Percentiles rank a stretch among this genome's conserved stretches.
Evolutionary conservation across 2,329 filamentous ascomycete species (phyloP).

Genomic region (Blumeriella jaapii): DNA sequence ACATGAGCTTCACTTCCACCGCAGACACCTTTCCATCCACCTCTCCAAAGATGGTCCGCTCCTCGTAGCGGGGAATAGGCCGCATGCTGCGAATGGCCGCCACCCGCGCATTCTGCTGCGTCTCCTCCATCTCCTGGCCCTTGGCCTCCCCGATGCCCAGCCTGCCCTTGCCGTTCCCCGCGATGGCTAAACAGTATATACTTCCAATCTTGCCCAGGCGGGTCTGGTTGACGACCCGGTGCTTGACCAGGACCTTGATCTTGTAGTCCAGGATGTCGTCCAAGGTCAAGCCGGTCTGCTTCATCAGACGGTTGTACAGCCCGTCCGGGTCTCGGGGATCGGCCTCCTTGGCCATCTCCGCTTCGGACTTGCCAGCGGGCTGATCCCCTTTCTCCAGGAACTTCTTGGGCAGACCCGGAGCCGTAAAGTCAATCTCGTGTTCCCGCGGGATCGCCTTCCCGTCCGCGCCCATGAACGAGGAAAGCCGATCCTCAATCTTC

Average conservation of each 20-base stretch:
- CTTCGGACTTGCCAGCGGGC: slow-evolving; percentile 7
- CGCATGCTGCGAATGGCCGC: slow-evolving; percentile 84
- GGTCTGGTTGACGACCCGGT: slow-evolving; percentile 81
- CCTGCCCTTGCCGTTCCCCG: slow-evolving; percentile 77
- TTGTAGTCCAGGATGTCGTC: slow-evolving; percentile 43
- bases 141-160: slow-evolving; percentile 88
- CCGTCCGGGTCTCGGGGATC: slow-evolving; percentile 27
- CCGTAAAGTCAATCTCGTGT: slow-evolving; percentile 11
- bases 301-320: slow-evolving; percentile 28
- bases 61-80: slow-evolving; percentile 84
- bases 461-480: slow-evolving; percentile 17
- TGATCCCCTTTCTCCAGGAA: slow-evolving; percentile 10
- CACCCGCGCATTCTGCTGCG: slow-evolving; percentile 60
- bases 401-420: slow-evolving; percentile 20
- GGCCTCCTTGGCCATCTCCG: slow-evolving; percentile 10
- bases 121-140: slow-evolving; percentile 59
- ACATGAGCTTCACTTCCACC: slow-evolving; percentile 70
- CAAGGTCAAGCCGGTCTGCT: slow-evolving; percentile 42
- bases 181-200: slow-evolving; percentile 64
- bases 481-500: slow-evolving; percentile 15
- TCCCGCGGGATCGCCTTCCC: slow-evolving; percentile 13
- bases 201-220: slow-evolving; percentile 87
- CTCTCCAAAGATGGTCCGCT: slow-evolving; percentile 81
- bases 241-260: slow-evolving; percentile 61
- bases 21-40: slow-evolving; percentile 77